A percentile compares a stretch with the other conserved stretches of the same genome.
These are phyloP conservation scores for Cyathus striatus DNA, from an alignment of 768 basidiomycete species.

Conservation along the genomic window DNA sequence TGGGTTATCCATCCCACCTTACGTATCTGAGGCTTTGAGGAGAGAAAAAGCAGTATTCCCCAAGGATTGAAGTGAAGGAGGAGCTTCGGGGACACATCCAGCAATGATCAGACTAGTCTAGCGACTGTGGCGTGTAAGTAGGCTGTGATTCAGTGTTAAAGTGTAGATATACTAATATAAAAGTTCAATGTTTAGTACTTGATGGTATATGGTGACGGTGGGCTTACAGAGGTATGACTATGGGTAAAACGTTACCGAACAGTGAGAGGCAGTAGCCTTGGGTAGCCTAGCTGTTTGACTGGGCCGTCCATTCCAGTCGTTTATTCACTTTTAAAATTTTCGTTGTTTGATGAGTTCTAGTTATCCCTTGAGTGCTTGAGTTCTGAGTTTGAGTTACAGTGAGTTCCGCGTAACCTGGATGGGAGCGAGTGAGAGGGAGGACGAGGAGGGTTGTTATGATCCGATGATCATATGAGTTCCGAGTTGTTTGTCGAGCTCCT, in stretches of 20 bases:
- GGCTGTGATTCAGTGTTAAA: slow-evolving; percentile 47
- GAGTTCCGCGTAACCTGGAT: too few relatives aligned
- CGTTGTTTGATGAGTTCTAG: too few relatives aligned
- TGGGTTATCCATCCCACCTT: slow-evolving; percentile 51
- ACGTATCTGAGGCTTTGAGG: slow-evolving; percentile 50
- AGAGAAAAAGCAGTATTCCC: slow-evolving; percentile 34
- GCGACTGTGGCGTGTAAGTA: slow-evolving; percentile 35
- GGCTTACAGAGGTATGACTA: slow-evolving; percentile 42
- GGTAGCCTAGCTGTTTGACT: too few relatives aligned
- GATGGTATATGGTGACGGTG: background rate
- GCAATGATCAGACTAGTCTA: slow-evolving; percentile 64
- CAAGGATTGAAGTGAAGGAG: slow-evolving; percentile 51
- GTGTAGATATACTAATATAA: slow-evolving; percentile 44
- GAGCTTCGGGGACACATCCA: slow-evolving; percentile 67
- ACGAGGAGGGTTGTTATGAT: too few relatives aligned
- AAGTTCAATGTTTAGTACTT: background rate
- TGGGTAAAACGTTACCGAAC: slow-evolving; percentile 34
- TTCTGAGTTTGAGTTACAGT: too few relatives aligned
- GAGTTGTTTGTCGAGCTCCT: too few relatives aligned
- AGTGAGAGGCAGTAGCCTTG: too few relatives aligned
- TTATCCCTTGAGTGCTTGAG: too few relatives aligned
- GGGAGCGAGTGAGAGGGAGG: too few relatives aligned
- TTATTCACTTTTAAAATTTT: too few relatives aligned
- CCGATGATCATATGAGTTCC: too few relatives aligned
- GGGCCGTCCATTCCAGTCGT: too few relatives aligned